These are phyloP conservation scores for Besnoitia besnoiti DNA, from an alignment of 169 alveolate genomes.

Conservation along the genomic window DNA sequence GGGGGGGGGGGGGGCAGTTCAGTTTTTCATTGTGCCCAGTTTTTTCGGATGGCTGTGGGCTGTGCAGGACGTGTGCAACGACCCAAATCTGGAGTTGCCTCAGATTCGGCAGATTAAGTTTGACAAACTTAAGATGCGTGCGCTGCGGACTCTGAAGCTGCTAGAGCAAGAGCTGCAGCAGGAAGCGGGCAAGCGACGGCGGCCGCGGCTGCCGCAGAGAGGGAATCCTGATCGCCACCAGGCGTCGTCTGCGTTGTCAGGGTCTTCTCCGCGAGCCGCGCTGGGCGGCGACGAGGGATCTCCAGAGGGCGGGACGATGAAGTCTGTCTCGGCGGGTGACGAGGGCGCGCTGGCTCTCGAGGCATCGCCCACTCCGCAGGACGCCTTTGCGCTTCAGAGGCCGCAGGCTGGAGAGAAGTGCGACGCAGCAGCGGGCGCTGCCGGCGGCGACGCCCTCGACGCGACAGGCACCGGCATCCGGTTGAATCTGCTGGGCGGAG, in stretches of 20 bases:
- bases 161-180: constrained; percentile 49
- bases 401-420: neutral
- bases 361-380: too few relatives aligned
- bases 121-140: constrained; percentile 65
- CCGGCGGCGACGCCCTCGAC: neutral
- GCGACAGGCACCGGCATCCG: neutral
- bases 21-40: too few relatives aligned
- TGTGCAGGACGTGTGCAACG: constrained; percentile 60
- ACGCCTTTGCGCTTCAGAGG: too few relatives aligned
- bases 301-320: too few relatives aligned
- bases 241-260: too few relatives aligned
- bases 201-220: neutral
- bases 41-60: neutral
- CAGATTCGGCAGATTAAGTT: constrained; percentile 58
- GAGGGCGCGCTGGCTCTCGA: too few relatives aligned
- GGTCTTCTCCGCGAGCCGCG: too few relatives aligned
- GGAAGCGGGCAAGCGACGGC: neutral
- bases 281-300: too few relatives aligned
- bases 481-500: constrained; percentile 32
- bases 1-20: too few relatives aligned
- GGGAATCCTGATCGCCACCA: neutral
- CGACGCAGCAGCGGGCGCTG: neutral
- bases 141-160: constrained; percentile 62
- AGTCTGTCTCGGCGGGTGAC: too few relatives aligned
- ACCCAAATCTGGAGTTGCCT: constrained; percentile 55